Evolutionary conservation across 2,329 filamentous ascomycete genomes (phyloP), one percentile per base, ranked within the genome.

Genomic region (Aciculosporium take): DNA sequence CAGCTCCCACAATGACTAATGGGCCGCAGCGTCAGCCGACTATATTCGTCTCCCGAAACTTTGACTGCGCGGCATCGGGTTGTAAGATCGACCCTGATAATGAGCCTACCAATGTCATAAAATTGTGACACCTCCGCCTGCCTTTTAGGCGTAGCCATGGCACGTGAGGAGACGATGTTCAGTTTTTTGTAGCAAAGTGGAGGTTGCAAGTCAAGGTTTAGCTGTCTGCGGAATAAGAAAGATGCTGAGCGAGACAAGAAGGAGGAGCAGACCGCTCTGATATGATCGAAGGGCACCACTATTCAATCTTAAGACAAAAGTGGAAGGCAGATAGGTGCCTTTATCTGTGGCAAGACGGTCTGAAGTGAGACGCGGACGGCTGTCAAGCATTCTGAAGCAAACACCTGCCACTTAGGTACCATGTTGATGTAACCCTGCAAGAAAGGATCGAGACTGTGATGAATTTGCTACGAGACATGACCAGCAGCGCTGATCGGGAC

Each of bases 1-100:
- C 88, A 42, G 88, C 88, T 48, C 88, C 88, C 42, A 94, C 72
- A 50, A 94, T 87, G 51, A 94, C 86, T 76, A 44, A 39, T 1
- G 73, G 18, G 12, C n/a, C 21, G 17, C 10, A 3, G 18, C 23
- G 31, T 43, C 25, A 43, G 27, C 27, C 18, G 21, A 34, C 15
- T 33, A 20, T 5, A 15, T 25, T 33, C n/a, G 21, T n/a, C 29
- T 9, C 6, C n/a, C n/a, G 13, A 39, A 8, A 33, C n/a, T 20
- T 20, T 21, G 20, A 18, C 7, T 13, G 12, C 21, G 20, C 21
- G 12, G 4, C 28, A 6, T 23, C 20, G n/a, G n/a, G 10, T 20
- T 34, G 23, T 29, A 13, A 21, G 10, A 35, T 36, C 7, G n/a
- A 5, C 38, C 13, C n/a, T 12, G 23, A 9, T 12, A 13, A 18